Evolutionary conservation across 306 rosid species (phyloP).

Genomic region (Inga laurina): DNA sequence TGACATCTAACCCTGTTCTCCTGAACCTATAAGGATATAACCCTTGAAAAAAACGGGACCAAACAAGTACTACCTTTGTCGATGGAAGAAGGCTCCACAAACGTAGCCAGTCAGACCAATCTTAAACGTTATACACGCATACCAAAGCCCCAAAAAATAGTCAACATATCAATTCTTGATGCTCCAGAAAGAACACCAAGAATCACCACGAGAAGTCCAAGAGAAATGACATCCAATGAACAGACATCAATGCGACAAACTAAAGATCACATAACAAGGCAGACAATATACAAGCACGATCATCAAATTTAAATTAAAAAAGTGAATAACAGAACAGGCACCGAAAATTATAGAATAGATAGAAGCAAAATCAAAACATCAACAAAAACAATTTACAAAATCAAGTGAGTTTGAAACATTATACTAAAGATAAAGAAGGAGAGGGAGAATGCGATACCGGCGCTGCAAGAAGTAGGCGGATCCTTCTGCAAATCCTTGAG

Average conservation of each 20-base stretch:
- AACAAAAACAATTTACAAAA: not conserved
- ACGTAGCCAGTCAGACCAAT: not conserved
- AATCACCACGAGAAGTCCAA: not conserved
- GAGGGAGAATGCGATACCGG: constrained; percentile 46
- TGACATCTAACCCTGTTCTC: not conserved
- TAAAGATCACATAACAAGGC: constrained; percentile 4
- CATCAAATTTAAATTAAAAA: not conserved
- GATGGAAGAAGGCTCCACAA: not conserved
- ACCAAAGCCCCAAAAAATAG: not conserved
- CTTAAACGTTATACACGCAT: not conserved
- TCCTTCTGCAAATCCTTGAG: constrained; percentile 96
- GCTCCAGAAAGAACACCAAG: not conserved
- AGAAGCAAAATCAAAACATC: not conserved
- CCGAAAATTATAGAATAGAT: not conserved
- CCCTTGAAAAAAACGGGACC: not conserved
- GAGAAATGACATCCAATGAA: not conserved
- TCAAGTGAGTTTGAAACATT: not conserved
- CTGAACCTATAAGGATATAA: not conserved
- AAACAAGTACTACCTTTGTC: not conserved
- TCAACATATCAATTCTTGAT: not conserved
- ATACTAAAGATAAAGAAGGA: not conserved
- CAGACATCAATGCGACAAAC: not conserved
- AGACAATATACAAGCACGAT: not conserved
- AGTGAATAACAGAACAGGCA: not conserved
- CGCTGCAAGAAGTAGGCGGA: constrained; percentile 95